Evolutionary conservation across 371 early-diverging fungal genomes (phyloP).

Genomic region (Capillidium rhysosporum): DNA sequence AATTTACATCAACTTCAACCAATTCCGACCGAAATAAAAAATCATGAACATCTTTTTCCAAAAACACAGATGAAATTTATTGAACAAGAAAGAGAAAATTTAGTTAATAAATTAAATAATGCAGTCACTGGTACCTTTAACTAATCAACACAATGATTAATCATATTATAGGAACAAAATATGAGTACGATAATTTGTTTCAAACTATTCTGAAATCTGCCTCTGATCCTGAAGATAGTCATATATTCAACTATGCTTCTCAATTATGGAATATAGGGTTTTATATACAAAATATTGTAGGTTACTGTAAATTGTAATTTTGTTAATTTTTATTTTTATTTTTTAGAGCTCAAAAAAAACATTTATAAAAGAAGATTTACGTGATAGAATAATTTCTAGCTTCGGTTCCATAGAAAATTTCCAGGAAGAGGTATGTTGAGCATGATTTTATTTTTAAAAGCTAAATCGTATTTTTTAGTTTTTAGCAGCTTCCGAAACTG

Average conservation of each 20-base stretch:
- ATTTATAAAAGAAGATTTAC: neutral
- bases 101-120: constrained; percentile 4
- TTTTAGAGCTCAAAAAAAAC: neutral
- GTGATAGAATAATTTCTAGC: neutral
- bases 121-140: neutral
- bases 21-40: neutral
- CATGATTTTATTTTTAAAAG: neutral
- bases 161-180: neutral
- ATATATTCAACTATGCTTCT: constrained; percentile 2
- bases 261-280: constrained; percentile 5
- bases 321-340: neutral
- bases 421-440: neutral
- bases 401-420: constrained; percentile 3
- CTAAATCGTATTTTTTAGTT: neutral
- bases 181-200: neutral
- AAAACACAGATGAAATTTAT: constrained; percentile 3
- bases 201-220: neutral
- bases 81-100: neutral
- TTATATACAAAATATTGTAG: constrained; percentile 2
- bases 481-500: neutral
- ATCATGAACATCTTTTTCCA: neutral
- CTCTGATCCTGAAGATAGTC: neutral
- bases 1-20: neutral
- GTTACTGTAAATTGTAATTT: neutral
- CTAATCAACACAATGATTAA: neutral